These are phyloP conservation scores for Gynandropsis gynandra DNA, from an alignment of 345 rosid genomes.

Conservation along the genomic window DNA sequence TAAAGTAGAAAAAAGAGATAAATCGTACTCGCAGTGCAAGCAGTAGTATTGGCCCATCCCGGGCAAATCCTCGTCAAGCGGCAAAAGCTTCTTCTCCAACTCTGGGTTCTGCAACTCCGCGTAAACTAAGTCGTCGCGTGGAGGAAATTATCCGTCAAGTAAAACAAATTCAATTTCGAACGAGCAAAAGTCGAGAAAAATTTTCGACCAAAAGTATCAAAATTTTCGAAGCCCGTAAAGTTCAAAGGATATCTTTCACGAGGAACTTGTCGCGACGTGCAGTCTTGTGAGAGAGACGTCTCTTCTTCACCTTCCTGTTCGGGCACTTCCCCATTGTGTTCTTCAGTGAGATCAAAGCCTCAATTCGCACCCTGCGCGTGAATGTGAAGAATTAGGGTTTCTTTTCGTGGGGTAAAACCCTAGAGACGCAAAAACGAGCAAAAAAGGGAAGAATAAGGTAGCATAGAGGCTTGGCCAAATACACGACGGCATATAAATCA, in stretches of 20 bases:
- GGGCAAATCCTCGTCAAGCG: conserved; percentile 81
- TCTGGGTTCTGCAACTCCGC: conserved; percentile 69
- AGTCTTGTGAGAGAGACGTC: conserved; percentile 83
- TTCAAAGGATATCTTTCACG: conserved; percentile 66
- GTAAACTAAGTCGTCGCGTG: conserved; percentile 83
- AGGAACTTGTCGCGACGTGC: conserved; percentile 81
- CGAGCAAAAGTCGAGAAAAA: background rate
- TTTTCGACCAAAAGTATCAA: background rate
- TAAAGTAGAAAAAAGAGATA: background rate
- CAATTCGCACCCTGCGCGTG: background rate
- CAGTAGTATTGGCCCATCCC: conserved; percentile 99
- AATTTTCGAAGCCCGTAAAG: background rate
- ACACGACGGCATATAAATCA: too few relatives aligned
- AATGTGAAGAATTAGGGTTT: too few relatives aligned
- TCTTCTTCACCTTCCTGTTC: conserved; percentile 86
- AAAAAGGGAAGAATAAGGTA: too few relatives aligned
- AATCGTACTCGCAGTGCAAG: conserved; percentile 84
- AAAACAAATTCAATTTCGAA: background rate
- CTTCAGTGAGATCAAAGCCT: conserved; percentile 11
- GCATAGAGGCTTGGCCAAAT: too few relatives aligned
- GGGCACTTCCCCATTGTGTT: conserved; percentile 61
- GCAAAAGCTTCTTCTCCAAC: conserved; percentile 39
- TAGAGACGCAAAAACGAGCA: too few relatives aligned
- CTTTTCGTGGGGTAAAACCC: too few relatives aligned
- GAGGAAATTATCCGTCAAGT: conserved; percentile 32